Evolutionary conservation across 768 basidiomycete species (phyloP), one percentile per base, ranked within the genome.

Genomic region (Sarcodon sp.): DNA sequence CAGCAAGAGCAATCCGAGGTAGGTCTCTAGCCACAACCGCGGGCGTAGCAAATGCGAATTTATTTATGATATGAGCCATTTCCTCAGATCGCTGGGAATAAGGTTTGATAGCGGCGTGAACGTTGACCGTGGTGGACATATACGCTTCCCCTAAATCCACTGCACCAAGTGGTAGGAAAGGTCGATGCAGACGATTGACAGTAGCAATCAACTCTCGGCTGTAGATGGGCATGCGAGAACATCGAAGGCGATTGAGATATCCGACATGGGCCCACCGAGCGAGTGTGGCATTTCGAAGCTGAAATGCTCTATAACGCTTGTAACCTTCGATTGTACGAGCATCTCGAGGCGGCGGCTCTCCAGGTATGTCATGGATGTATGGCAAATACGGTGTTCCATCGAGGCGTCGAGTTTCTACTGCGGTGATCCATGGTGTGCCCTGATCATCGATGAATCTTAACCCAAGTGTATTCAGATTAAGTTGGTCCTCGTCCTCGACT

Each of bases 11-110:
- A 46, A 85, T 66, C 1, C 64, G 66, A 1, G 88, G 75, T 45
- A 96, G 59, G 61, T 92, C 90, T 31, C 71, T 66, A 10, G 86
- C 84, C 12, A 92, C 80, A 0, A 75, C 88, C 1, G 78, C 57
- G 0, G 92, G 88, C 0, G 91, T 92, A 15, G 76, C 78, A 54
- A 89, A 89, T 0, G 83, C 79, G 58, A 94, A 97, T 18, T 64
- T 67, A 47, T 85, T 76, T 46, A 94, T 63, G 15, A 74, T 51
- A 15, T 62, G 60, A 1, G 69, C 65, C 64, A 83, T 68, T 0
- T 74, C 70, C 38, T 73, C 64, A 2, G 76, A 75, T 10, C 91
- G 78, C 11, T 69, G 61, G 7, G 65, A 64, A 54, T 81, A 80
- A 5, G 90, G 86, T 50, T 76, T 77, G 52, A 94, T 69, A 27